A percentile compares a stretch with the other conserved stretches of the same genome.
Evolutionary conservation across 1,284 basidiomycete species (phyloP).

Genomic region (Cutaneotrichosporon spelunceum): DNA sequence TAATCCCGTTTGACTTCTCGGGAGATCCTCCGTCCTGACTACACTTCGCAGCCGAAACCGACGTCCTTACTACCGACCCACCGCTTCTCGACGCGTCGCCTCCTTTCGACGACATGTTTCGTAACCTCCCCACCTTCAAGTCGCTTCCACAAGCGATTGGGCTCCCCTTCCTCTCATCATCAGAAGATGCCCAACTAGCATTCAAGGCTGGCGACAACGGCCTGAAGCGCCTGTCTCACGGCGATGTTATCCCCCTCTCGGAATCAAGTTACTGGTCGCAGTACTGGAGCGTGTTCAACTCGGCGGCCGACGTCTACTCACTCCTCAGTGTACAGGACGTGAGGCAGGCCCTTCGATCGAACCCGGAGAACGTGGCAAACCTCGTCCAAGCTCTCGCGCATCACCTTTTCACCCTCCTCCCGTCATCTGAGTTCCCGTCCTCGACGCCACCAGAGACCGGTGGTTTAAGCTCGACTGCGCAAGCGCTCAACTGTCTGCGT

Average conservation of each 20-base stretch:
- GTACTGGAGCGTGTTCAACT: conserved; percentile 80
- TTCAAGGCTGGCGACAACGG: conserved; percentile 77
- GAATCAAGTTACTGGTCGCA: conserved; percentile 77
- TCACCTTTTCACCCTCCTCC: conserved; percentile 74
- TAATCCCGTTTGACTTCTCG: background rate
- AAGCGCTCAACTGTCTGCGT: conserved; percentile 81
- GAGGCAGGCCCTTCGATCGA: conserved; percentile 70
- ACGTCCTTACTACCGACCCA: background rate
- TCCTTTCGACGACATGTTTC: conserved; percentile 30
- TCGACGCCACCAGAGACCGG: conserved; percentile 49
- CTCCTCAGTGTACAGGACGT: conserved; percentile 82
- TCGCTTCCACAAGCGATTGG: conserved; percentile 50
- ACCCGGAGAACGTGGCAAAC: conserved; percentile 78
- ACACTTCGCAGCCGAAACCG: background rate
- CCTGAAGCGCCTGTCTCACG: conserved; percentile 67
- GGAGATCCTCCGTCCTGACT: background rate
- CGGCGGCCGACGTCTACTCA: conserved; percentile 80
- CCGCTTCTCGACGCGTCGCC: background rate
- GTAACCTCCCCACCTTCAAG: conserved; percentile 45
- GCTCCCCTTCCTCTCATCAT: conserved; percentile 52
- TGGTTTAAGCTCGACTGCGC: conserved; percentile 57
- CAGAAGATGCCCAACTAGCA: conserved; percentile 80
- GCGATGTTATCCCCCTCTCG: conserved; percentile 66
- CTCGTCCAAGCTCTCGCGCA: conserved; percentile 70
- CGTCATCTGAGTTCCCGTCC: conserved; percentile 74